Conservation (phyloP, 371 early-diverging fungal genomes). For the Syncephalastrum monosporum region DNA sequence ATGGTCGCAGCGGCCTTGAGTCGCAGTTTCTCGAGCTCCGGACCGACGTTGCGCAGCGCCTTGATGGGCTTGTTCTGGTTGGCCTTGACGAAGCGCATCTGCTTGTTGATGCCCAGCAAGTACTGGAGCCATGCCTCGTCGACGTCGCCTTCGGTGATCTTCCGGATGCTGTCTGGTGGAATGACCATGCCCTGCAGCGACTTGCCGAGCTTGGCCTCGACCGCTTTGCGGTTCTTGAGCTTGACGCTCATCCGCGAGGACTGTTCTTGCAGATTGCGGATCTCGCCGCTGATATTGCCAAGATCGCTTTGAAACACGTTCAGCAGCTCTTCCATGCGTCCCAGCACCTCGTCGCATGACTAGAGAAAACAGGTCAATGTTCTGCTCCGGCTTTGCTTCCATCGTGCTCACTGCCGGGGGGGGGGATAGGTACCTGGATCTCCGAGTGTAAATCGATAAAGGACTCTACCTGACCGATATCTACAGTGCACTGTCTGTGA, state of each 20-base stretch:
- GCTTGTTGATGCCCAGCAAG: constrained; percentile 77
- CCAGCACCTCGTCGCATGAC: constrained; percentile 80
- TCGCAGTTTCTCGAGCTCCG: constrained; percentile 85
- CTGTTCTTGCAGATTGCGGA: constrained; percentile 79
- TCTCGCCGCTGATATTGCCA: constrained; percentile 85
- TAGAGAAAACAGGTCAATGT: constrained; percentile 11
- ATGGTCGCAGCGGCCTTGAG: constrained; percentile 81
- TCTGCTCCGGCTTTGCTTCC: background rate
- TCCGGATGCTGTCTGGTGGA: constrained; percentile 77
- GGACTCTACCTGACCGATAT: constrained; percentile 64
- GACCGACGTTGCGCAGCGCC: constrained; percentile 80
- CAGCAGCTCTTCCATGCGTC: constrained; percentile 83
- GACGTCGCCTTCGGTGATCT: constrained; percentile 86
- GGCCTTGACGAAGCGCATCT: constrained; percentile 79
- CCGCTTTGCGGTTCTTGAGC: constrained; percentile 78
- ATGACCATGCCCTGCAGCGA: constrained; percentile 82
- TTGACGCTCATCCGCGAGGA: constrained; percentile 77
- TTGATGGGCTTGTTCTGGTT: constrained; percentile 59
- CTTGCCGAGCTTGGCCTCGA: constrained; percentile 67
- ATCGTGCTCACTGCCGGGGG: no score
- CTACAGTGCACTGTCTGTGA: constrained; percentile 27
- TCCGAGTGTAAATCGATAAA: constrained; percentile 74
- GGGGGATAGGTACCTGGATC: constrained; percentile 45
- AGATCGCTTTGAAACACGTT: constrained; percentile 83
- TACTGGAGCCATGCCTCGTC: constrained; percentile 84